A percentile compares a stretch with the other conserved stretches of the same genome.
phyloP scores from a whole-genome alignment of 2,329 filamentous ascomycete genomes.

The Sporothrix sp. region DNA sequence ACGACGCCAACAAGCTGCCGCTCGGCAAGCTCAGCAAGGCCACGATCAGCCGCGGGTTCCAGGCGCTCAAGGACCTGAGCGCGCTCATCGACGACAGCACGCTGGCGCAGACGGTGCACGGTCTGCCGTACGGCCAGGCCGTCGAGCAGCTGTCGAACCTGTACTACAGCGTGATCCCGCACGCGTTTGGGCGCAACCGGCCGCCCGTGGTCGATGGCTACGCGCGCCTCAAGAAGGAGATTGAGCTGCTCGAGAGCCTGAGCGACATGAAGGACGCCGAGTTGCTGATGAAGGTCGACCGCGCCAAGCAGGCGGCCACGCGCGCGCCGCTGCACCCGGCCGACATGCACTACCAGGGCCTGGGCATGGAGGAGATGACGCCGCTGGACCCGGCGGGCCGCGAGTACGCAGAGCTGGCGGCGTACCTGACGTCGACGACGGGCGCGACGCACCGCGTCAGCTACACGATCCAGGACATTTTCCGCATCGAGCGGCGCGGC shows the following conservation, averaged over 20 bases:
- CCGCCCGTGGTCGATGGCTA: constrained; percentile 57
- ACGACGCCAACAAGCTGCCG: constrained; percentile 67
- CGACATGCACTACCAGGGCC: constrained; percentile 61
- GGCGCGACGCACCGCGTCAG: constrained; percentile 55
- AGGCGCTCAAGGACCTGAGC: constrained; percentile 65
- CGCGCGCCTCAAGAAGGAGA: constrained; percentile 58
- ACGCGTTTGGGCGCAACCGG: constrained; percentile 63
- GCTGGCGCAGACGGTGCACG: constrained; percentile 36
- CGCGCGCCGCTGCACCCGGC: constrained; percentile 50
- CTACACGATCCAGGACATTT: constrained; percentile 63
- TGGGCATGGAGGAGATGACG: constrained; percentile 69
- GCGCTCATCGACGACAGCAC: constrained; percentile 49
- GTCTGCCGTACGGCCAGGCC: constrained; percentile 29
- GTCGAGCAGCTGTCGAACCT: constrained; percentile 60
- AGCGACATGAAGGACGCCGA: constrained; percentile 78
- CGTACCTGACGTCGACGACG: constrained; percentile 58
- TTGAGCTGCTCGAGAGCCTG: constrained; percentile 70
- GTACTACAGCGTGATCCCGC: constrained; percentile 76
- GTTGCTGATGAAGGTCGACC: constrained; percentile 65
- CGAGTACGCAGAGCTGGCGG: constrained; percentile 56
- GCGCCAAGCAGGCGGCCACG: constrained; percentile 26
- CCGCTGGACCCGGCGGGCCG: constrained; percentile 45
- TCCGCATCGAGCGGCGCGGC: constrained; percentile 68
- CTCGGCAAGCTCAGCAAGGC: constrained; percentile 74
- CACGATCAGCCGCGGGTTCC: constrained; percentile 66